These are phyloP conservation scores for Hawksworthiomyces lignivorus DNA, from an alignment of 2,329 filamentous ascomycete genomes.

Conservation along the genomic window DNA sequence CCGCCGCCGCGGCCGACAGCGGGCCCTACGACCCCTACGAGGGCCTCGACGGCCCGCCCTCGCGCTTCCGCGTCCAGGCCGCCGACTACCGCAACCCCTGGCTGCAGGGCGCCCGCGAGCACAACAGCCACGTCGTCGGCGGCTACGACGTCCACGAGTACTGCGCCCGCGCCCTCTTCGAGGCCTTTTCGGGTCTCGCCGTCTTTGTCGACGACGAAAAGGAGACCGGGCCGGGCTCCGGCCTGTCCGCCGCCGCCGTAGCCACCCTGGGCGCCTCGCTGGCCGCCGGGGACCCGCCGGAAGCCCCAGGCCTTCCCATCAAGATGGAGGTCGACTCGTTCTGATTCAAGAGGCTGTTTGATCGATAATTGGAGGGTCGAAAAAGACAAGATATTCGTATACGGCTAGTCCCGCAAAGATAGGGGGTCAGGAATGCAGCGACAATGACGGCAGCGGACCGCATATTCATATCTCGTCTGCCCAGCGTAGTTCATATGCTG, in stretches of 20 bases:
- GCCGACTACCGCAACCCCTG: slow-evolving; percentile 68
- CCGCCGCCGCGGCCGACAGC: slow-evolving; percentile 52
- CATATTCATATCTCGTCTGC: no score
- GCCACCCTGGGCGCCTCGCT: slow-evolving; percentile 24
- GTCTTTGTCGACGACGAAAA: slow-evolving; percentile 81
- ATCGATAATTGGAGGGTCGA: no score
- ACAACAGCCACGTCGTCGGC: slow-evolving; percentile 61
- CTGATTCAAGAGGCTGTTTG: slow-evolving; percentile 17
- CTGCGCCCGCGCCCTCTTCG: slow-evolving; percentile 70
- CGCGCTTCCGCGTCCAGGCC: slow-evolving; percentile 59
- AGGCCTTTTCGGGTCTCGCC: slow-evolving; percentile 83
- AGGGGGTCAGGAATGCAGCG: no score
- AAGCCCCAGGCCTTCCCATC: slow-evolving; percentile 12
- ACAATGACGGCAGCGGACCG: no score
- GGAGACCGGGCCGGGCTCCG: slow-evolving; percentile 27
- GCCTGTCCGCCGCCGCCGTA: slow-evolving; percentile 24
- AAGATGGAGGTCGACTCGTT: slow-evolving; percentile 45
- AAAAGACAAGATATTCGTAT: no score
- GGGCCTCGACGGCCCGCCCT: slow-evolving; percentile 59
- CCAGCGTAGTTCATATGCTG: no score
- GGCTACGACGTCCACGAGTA: slow-evolving; percentile 82
- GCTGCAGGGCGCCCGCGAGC: slow-evolving; percentile 58
- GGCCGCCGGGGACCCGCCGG: slow-evolving; percentile 19
- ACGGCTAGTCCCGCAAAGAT: no score
- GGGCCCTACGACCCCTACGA: slow-evolving; percentile 85